Evolutionary conservation across 192 early-diverging fungal species (phyloP).

Genomic region (Powellomyces hirtus): DNA sequence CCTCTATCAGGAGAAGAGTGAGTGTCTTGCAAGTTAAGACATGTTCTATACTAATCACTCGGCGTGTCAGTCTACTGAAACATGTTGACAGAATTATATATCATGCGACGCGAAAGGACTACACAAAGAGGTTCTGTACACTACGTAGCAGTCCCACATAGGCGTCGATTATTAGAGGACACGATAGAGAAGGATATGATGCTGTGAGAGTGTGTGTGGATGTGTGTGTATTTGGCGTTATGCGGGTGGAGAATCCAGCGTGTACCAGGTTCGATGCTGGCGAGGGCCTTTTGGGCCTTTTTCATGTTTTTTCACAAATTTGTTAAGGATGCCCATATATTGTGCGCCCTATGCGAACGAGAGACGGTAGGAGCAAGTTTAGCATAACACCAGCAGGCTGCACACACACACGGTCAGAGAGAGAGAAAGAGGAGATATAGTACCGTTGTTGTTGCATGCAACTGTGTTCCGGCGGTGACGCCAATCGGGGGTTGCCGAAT

Average conservation of each 20-base stretch:
- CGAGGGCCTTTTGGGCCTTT: slow-evolving; percentile 27
- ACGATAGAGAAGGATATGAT: too few relatives aligned
- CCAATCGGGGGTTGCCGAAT: slow-evolving; percentile 20
- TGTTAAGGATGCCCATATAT: slow-evolving; percentile 18
- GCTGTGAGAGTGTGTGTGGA: too few relatives aligned
- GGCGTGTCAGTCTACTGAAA: too few relatives aligned
- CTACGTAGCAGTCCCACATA: too few relatives aligned
- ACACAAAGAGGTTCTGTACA: too few relatives aligned
- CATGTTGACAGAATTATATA: too few relatives aligned
- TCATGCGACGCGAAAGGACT: too few relatives aligned
- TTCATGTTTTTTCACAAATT: slow-evolving; percentile 23
- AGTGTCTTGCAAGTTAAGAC: too few relatives aligned
- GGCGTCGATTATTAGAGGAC: too few relatives aligned
- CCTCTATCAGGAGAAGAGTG: too few relatives aligned
- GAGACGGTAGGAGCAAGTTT: background rate
- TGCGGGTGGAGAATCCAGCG: slow-evolving; percentile 16
- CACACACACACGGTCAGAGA: background rate
- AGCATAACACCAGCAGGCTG: background rate
- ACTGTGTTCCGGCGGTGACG: slow-evolving; percentile 22
- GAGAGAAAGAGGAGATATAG: background rate
- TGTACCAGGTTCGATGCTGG: slow-evolving; percentile 29
- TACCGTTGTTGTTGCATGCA: slow-evolving; percentile 14
- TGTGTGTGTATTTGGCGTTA: background rate
- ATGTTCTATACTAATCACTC: too few relatives aligned
- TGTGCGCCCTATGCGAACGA: slow-evolving; percentile 14